Percentiles rank a stretch among this genome's conserved stretches.
phyloP scores from a whole-genome alignment of 2,329 filamentous ascomycete species.

The Tolypocladium album region DNA sequence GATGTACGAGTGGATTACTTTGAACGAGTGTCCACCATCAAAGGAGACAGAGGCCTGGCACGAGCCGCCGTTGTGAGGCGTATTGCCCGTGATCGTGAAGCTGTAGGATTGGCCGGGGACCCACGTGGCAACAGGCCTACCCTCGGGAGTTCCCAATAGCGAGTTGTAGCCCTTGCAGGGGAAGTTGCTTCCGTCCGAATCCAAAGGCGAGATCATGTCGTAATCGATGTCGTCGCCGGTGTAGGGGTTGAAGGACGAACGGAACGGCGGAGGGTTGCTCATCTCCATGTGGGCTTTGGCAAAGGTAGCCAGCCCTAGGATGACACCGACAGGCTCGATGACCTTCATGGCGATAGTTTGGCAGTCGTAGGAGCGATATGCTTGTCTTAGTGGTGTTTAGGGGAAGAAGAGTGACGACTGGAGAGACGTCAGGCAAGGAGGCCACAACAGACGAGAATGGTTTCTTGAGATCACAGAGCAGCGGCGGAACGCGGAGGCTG shows the following conservation, averaged over 20 bases:
- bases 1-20: constrained; percentile 50
- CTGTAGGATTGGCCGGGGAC: constrained; percentile 50
- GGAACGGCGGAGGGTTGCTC: constrained; percentile 38
- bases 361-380: background rate
- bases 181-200: constrained; percentile 50
- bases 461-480: too few relatives aligned
- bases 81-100: constrained; percentile 52
- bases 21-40: constrained; percentile 59
- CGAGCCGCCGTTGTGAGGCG: constrained; percentile 58
- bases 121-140: constrained; percentile 49
- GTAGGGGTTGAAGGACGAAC: constrained; percentile 40
- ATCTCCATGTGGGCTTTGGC: constrained; percentile 47
- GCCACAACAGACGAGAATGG: background rate
- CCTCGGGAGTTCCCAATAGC: constrained; percentile 35
- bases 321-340: constrained; percentile 7
- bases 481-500: background rate
- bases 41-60: constrained; percentile 69
- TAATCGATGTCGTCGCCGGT: constrained; percentile 47
- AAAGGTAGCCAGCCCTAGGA: constrained; percentile 30
- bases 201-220: constrained; percentile 59
- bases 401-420: background rate
- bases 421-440: too few relatives aligned
- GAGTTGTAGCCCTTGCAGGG: constrained; percentile 61
- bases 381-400: background rate
- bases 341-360: background rate